Base-by-base conservation (phyloP, 2,329 filamentous ascomycete species). In the Aspergillus sp. region DNA sequence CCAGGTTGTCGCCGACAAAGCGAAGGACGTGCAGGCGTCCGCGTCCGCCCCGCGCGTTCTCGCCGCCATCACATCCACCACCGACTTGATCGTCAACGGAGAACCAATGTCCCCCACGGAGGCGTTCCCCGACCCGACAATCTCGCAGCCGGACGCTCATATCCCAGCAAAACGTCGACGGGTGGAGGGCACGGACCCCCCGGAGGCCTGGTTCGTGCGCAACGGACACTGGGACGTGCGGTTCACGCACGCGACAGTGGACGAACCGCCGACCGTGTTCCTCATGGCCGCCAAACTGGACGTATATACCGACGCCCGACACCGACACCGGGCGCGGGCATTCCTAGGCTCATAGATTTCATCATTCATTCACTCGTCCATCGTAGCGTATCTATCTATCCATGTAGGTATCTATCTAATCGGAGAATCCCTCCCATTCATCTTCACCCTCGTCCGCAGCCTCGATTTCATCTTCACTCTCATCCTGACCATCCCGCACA, bases 1-100 rank as follows among this genome's bases (percentile, higher is more conserved):
- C 58, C 87, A 90, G 61, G 87, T 96, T 7, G 81, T 96, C n/a
- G 84, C 88, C 2, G 87, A 86, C 31, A 95, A 93, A 69, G 81
- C 94, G 53, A 83, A 85, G 25, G n/a, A 31, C 4, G 9, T 43
- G 20, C 43, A 21, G 19, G n/a, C 23, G 23, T 10, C 42, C 4
- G 32, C 49, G 2, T 47, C 40, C n/a, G 29, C 25, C 31, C 6
- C 46, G 17, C 23, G 16, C 14, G 21, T 34, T 11, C 10, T 25
- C 11, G 20, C 13, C 20, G 7, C 20, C 4, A 14, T 25, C 10
- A 16, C 41, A 7, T n/a, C 11, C 14, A 45, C 14, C 16, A 68
- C 71, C 0, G 74, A 78, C 20, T 66, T 74, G 38, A 65, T 57
- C 3, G 57, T 78, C 20, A 74, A 79, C 45, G 75, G 74, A 4